Conservation (phyloP, 1,284 basidiomycete genomes). For the Puccinia sorghi region DNA sequence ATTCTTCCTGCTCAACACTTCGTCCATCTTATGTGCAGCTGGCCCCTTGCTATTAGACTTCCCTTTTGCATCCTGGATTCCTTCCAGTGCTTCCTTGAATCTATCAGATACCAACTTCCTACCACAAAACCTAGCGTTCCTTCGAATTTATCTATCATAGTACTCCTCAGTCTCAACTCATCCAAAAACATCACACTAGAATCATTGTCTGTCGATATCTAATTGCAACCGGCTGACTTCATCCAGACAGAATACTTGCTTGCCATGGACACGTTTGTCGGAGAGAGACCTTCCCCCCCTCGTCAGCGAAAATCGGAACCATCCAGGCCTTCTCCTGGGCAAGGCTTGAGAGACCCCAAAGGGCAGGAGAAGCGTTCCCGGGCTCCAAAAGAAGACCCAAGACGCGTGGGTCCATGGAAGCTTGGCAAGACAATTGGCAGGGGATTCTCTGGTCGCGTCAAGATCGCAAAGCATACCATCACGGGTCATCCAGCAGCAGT, state of each 20-base stretch:
- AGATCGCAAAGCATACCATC: conserved; percentile 81
- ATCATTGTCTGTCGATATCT: background rate
- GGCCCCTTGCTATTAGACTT: background rate
- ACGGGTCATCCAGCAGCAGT: conserved; percentile 90
- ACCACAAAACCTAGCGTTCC: background rate
- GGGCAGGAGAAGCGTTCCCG: conserved; percentile 3
- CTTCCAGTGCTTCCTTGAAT: background rate
- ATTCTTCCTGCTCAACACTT: background rate
- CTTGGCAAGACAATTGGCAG: conserved; percentile 89
- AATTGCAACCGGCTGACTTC: background rate
- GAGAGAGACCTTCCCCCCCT: conserved; percentile 13
- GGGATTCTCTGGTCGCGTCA: conserved; percentile 85
- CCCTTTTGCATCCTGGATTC: background rate
- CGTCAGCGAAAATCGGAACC: conserved; percentile 32
- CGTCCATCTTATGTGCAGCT: background rate
- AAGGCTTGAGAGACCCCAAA: conserved; percentile 5
- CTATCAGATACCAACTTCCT: background rate
- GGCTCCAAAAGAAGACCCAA: conserved; percentile 60
- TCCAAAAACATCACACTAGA: background rate
- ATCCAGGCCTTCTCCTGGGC: conserved; percentile 13
- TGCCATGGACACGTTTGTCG: background rate
- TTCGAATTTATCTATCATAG: background rate
- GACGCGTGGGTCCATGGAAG: conserved; percentile 82
- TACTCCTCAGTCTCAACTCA: background rate
- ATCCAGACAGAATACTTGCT: background rate